phyloP scores from a whole-genome alignment of 441 rosid species.

The Gossypium gossypioides region DNA sequence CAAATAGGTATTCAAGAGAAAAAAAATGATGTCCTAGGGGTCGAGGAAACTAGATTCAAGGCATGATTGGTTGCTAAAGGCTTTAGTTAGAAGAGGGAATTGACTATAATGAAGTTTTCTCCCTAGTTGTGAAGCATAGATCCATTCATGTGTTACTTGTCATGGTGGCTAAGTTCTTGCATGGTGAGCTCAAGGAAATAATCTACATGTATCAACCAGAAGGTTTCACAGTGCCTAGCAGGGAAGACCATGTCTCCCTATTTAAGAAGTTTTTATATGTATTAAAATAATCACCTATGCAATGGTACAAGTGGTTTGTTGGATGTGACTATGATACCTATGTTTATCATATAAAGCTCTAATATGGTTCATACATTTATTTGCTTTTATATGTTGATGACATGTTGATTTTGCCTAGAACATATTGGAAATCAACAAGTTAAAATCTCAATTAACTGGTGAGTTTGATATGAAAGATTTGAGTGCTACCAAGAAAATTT shows the following conservation, averaged over 20 bases:
- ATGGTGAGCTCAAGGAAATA: neutral
- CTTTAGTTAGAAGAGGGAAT: neutral
- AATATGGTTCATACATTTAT: neutral
- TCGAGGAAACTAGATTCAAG: neutral
- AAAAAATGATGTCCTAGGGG: neutral
- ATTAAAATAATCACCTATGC: neutral
- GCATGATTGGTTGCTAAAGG: neutral
- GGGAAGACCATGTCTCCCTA: neutral
- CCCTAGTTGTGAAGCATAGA: neutral
- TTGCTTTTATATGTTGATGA: neutral
- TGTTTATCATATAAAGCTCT: neutral
- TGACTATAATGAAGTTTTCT: neutral
- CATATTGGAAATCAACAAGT: neutral
- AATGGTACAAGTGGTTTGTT: neutral
- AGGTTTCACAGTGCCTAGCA: neutral
- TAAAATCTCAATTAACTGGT: neutral
- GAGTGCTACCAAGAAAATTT: neutral
- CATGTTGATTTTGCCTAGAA: neutral
- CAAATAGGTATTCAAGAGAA: neutral
- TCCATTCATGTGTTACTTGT: too few species aligned
- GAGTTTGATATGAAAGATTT: neutral
- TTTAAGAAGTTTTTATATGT: neutral
- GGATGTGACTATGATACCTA: neutral
- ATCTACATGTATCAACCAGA: neutral
- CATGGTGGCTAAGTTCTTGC: neutral